These are phyloP conservation scores for Hypoxylon cercidicola DNA, from an alignment of 495 filamentous ascomycete genomes.

Conservation along the genomic window DNA sequence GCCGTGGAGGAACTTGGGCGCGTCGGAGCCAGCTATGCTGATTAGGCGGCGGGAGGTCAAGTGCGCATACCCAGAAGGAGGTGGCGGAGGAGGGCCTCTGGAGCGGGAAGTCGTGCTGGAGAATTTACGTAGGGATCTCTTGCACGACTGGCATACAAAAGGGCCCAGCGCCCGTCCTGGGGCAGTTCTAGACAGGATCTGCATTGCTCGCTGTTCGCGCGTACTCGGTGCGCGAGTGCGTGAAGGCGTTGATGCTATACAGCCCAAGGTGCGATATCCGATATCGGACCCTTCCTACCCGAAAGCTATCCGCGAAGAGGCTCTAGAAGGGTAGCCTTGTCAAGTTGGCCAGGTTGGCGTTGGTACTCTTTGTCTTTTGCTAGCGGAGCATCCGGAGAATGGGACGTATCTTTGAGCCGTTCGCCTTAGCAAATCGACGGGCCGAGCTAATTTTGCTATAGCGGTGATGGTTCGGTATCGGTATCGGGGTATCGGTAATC, in stretches of 20 bases:
- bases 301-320: neutral
- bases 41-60: conserved; percentile 81
- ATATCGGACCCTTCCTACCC: neutral
- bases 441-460: conserved; percentile 12
- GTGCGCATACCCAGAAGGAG: conserved; percentile 58
- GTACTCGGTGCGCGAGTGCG: neutral
- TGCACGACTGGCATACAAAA: conserved; percentile 44
- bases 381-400: conserved; percentile 20
- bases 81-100: conserved; percentile 45
- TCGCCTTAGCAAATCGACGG: conserved; percentile 7
- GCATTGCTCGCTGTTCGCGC: neutral
- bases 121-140: conserved; percentile 28
- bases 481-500: conserved; percentile 23
- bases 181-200: conserved; percentile 6
- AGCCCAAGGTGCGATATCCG: neutral
- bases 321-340: neutral
- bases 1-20: conserved; percentile 86
- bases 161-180: conserved; percentile 2
- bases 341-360: neutral
- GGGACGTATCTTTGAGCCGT: conserved; percentile 26
- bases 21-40: conserved; percentile 79
- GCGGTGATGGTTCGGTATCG: conserved; percentile 28
- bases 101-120: conserved; percentile 24
- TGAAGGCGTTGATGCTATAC: neutral
- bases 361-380: neutral